These are phyloP conservation scores for Tetrapyrgos nigripes DNA, from an alignment of 1,284 basidiomycete genomes.

Conservation along the genomic window DNA sequence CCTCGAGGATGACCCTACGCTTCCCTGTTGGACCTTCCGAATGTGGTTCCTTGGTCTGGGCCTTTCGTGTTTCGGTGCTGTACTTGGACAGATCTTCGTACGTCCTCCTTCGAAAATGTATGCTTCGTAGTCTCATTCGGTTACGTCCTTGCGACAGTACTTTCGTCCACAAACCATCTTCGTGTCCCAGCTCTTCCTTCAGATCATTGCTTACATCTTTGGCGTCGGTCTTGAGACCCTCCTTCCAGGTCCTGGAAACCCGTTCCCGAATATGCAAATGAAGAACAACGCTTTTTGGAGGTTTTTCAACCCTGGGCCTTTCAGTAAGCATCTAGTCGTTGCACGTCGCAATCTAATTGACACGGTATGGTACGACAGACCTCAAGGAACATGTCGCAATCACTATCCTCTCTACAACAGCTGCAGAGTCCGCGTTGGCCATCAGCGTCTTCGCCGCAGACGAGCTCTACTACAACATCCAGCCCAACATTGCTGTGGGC, in stretches of 20 bases:
- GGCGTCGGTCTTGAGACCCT: constrained; percentile 48
- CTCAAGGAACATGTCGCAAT: constrained; percentile 66
- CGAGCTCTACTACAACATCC: constrained; percentile 58
- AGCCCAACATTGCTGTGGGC: constrained; percentile 14
- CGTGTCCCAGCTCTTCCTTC: constrained; percentile 61
- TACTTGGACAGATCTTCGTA: constrained; percentile 32
- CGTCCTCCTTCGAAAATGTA: too few relatives aligned
- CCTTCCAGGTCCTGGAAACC: constrained; percentile 51
- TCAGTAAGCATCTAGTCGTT: constrained; percentile 29
- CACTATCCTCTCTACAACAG: constrained; percentile 73
- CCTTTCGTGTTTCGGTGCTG: constrained; percentile 61
- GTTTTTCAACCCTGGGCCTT: constrained; percentile 61
- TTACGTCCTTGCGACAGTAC: too few relatives aligned
- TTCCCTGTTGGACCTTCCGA: constrained; percentile 66
- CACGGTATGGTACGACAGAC: constrained; percentile 43
- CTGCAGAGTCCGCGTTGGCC: constrained; percentile 66
- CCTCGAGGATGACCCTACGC: constrained; percentile 58
- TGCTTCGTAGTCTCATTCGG: too few relatives aligned
- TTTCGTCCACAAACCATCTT: constrained; percentile 56
- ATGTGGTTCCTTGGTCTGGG: constrained; percentile 65
- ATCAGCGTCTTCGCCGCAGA: constrained; percentile 73
- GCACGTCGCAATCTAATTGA: not conserved
- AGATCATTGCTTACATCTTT: constrained; percentile 47
- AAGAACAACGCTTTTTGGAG: constrained; percentile 37
- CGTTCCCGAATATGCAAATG: not conserved